phyloP scores from a whole-genome alignment of 2,329 filamentous ascomycete species.

The Ceratocystis cacaofunesta region DNA sequence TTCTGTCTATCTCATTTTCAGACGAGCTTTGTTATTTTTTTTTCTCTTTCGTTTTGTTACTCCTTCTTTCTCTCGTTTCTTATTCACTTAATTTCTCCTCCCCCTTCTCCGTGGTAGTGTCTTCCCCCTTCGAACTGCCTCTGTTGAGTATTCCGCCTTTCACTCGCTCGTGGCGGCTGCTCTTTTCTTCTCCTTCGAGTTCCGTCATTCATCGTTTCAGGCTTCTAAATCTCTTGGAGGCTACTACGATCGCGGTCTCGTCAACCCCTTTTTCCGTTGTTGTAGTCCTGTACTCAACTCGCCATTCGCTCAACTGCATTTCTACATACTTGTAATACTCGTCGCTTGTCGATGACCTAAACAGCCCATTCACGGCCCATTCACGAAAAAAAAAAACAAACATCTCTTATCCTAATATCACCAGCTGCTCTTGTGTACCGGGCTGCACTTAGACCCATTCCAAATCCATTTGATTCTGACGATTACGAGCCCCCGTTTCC shows the following conservation, averaged over 20 bases:
- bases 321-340: not conserved
- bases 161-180: conserved; percentile 11
- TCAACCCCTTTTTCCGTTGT: not conserved
- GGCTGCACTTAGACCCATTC: not conserved
- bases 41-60: not conserved
- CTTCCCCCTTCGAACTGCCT: not conserved
- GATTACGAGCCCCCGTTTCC: not conserved
- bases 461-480: not conserved
- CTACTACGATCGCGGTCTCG: no score
- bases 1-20: not conserved
- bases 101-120: conserved; percentile 2
- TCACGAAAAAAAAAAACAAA: not conserved
- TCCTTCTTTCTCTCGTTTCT: not conserved
- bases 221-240: no score
- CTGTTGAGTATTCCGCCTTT: not conserved
- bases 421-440: not conserved
- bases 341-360: not conserved
- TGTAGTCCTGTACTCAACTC: not conserved
- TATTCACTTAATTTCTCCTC: conserved; percentile 12
- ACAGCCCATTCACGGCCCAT: not conserved
- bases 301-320: not conserved
- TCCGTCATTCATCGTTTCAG: no score
- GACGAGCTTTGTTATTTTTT: not conserved
- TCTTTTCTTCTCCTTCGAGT: not conserved
- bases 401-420: not conserved